These are phyloP conservation scores for Acidomyces sp. DNA, from an alignment of 495 filamentous ascomycete genomes.

Conservation along the genomic window DNA sequence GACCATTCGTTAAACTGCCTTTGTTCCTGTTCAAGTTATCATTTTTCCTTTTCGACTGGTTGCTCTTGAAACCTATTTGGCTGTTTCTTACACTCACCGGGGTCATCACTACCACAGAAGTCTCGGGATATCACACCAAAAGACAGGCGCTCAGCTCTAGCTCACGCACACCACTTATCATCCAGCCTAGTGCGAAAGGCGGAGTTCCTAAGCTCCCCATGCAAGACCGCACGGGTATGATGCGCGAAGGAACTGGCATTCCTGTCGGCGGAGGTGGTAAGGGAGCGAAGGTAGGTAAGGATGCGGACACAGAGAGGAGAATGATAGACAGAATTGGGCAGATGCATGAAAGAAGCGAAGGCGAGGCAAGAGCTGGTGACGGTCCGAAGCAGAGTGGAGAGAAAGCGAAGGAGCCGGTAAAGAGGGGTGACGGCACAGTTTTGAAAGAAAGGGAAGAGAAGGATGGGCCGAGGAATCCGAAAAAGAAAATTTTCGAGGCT, in stretches of 20 bases:
- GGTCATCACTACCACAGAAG: slow-evolving; percentile 4
- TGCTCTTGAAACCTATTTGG: slow-evolving; percentile 49
- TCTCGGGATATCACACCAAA: background rate
- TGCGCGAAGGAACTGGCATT: slow-evolving; percentile 1
- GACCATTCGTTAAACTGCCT: slow-evolving; percentile 42
- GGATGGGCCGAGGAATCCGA: slow-evolving; percentile 49
- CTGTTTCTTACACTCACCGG: slow-evolving; percentile 6
- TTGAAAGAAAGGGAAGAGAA: slow-evolving; percentile 21
- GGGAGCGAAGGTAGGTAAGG: slow-evolving; percentile 23
- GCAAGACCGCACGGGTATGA: slow-evolving; percentile 12
- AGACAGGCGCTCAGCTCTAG: background rate
- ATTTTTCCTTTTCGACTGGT: slow-evolving; percentile 67
- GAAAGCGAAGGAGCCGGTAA: slow-evolving; percentile 27
- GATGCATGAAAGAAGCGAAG: slow-evolving; percentile 37
- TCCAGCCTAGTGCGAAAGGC: slow-evolving; percentile 32
- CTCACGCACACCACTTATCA: slow-evolving; percentile 21
- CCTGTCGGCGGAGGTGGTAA: slow-evolving; percentile 31
- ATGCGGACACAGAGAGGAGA: slow-evolving; percentile 24
- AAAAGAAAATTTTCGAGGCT: slow-evolving; percentile 77
- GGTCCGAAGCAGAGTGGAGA: slow-evolving; percentile 31
- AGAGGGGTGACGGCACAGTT: slow-evolving; percentile 30
- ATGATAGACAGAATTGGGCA: slow-evolving; percentile 43
- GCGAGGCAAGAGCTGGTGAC: slow-evolving; percentile 10
- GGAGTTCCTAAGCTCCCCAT: slow-evolving; percentile 23
- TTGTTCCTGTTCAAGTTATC: slow-evolving; percentile 7